Conservation (phyloP, 768 basidiomycete genomes). For the Xerocomellus chrysenteron region DNA sequence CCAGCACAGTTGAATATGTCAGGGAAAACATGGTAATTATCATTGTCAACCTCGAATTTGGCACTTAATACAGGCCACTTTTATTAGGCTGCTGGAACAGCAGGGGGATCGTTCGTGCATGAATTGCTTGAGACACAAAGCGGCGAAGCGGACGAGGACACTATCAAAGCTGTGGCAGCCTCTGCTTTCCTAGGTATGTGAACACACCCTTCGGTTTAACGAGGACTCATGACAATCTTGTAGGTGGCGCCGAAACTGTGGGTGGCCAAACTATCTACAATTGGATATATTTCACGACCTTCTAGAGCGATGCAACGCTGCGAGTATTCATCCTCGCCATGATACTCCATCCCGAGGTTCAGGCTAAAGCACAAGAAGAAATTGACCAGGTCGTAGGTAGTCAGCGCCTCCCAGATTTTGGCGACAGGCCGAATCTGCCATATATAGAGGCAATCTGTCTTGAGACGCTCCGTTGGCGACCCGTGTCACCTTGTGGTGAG, state of each 20-base stretch:
- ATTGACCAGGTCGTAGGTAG: slow-evolving; percentile 33
- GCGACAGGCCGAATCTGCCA: slow-evolving; percentile 28
- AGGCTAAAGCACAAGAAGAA: slow-evolving; percentile 32
- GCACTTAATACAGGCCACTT: not conserved
- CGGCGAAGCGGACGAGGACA: slow-evolving; percentile 1
- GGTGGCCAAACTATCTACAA: not conserved
- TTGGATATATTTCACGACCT: not conserved
- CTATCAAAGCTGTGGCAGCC: slow-evolving; percentile 24
- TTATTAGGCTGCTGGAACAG: slow-evolving; percentile 19
- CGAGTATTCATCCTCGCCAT: slow-evolving; percentile 34
- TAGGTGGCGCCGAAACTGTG: slow-evolving; percentile 31
- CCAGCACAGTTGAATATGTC: slow-evolving; percentile 23
- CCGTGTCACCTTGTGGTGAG: slow-evolving; percentile 29
- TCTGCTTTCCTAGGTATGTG: slow-evolving; percentile 24
- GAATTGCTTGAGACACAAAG: slow-evolving; percentile 10
- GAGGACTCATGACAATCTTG: not conserved
- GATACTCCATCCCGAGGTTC: slow-evolving; percentile 32
- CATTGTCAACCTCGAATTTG: not conserved
- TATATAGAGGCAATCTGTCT: slow-evolving; percentile 32
- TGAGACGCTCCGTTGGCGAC: slow-evolving; percentile 34
- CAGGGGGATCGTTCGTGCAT: slow-evolving; percentile 22
- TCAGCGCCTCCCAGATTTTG: slow-evolving; percentile 28
- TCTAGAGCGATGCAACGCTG: slow-evolving; percentile 16
- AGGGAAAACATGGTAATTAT: slow-evolving; percentile 21
- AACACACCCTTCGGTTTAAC: not conserved